phyloP scores from a whole-genome alignment of 306 rosid species.

The Citrullus mucosospermus region DNA sequence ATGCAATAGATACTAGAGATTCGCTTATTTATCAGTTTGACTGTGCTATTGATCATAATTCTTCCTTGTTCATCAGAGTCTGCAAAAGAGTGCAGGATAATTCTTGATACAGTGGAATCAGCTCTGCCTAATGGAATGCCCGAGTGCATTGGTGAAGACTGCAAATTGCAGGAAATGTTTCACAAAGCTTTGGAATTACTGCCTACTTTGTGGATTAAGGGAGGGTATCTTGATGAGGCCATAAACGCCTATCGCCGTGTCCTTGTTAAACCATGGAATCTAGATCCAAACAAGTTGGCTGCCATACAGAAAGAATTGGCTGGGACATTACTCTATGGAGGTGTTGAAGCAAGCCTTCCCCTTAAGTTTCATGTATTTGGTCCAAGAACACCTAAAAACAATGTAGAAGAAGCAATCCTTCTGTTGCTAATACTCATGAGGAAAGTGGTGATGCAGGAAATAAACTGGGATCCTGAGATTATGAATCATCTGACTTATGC shows the following conservation, averaged over 20 bases:
- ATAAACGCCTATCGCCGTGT: constrained; percentile 53
- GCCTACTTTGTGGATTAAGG: constrained; percentile 59
- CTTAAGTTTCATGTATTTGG: constrained; percentile 44
- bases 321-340: constrained; percentile 60
- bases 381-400: constrained; percentile 35
- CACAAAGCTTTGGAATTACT: constrained; percentile 76
- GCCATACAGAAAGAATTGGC: constrained; percentile 59
- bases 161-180: constrained; percentile 81
- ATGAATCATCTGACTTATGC: constrained; percentile 68
- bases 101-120: constrained; percentile 68
- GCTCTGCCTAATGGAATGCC: constrained; percentile 76
- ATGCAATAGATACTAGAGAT: neutral
- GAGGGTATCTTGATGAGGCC: constrained; percentile 66
- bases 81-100: constrained; percentile 70
- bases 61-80: constrained; percentile 48
- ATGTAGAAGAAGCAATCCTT: constrained; percentile 68
- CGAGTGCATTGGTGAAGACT: constrained; percentile 46
- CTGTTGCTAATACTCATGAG: constrained; percentile 51
- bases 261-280: constrained; percentile 78
- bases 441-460: constrained; percentile 42
- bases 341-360: constrained; percentile 59
- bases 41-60: neutral
- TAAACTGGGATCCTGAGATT: constrained; percentile 68
- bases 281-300: constrained; percentile 52
- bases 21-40: neutral